Evolutionary conservation across 2,329 filamentous ascomycete species (phyloP), one percentile per base, ranked within the genome.

Genomic region (Onygenales sp.): DNA sequence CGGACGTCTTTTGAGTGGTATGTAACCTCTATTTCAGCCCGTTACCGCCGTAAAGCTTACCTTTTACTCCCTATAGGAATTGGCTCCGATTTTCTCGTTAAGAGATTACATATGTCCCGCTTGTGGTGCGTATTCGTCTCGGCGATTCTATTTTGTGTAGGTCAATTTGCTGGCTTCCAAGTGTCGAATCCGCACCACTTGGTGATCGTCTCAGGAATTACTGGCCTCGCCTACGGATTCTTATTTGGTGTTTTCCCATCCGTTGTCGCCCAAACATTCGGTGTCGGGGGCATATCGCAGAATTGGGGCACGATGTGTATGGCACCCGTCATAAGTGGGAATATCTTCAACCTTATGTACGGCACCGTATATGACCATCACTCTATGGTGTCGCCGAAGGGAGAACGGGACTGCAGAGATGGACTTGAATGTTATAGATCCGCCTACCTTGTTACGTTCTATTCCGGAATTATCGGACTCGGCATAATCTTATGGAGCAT

Each of bases 301-400:
- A 98, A 97, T 65, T 98, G 93, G 92, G 93, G 93, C 11, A 86
- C 87, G 62, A 94, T 98, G 84, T 96, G 89, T 0, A 75, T 96
- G 47, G 86, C 88, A 2, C 91, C 92, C 0, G 88, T 95, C 2
- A 70, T 95, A 32, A 90, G 85, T 7, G 91, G 89, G 49, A 95
- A 97, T 62, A 69, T 95, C 21, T 97, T 95, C 77, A 98, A 97
- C 66, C 72, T 96, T 1, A 83, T 93, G 54, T 98, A 97, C 66
- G 93, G 93, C 48, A 72, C 69, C 13, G 83, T 95, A 0, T 94
- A 89, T 61, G 93, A 98, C 66, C 73, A 74, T 7, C 90, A 96
- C 68, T 91, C 86, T 21, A 71, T 84, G 36, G 73, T 88, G 8
- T 78, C 81, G 17, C 77, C 80, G 0, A 79, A 82, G 42, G 89